Base-by-base conservation (phyloP, 495 filamentous ascomycete species). In the Aeminium ludgeri region DNA sequence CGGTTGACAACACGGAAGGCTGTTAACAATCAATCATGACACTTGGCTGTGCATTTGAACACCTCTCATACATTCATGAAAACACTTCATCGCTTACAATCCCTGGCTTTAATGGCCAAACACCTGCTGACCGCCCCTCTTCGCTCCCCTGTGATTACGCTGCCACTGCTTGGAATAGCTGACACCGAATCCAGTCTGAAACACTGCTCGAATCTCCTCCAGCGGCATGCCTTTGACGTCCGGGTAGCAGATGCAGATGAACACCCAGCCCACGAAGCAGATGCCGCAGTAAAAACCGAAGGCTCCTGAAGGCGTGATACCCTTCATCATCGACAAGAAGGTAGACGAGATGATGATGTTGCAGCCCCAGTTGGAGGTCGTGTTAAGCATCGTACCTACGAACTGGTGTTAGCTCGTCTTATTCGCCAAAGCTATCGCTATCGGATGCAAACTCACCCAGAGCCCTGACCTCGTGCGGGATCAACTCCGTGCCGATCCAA, bases 221-320 rank as follows among this genome's bases (percentile, higher is more conserved):
- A 49, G 43, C 15, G 46, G 41, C 46, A 49, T 38, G 19, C 42
- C 35, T 20, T 39, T 40, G 38, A 38, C 33, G 13, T 49, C 46
- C 3, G 46, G 43, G 25, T 49, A 49, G 42, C 41, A 49, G 36
- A 45, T 1, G 17, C 50, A 33, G 33, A 50, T 32, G 42, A 50
- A 45, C 20, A 53, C 13, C 36, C 41, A 36, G 34, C 30, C 27
- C 29, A 46, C 19, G 44, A 52, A 48, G 45, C 46, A 49, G 28
- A 49, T 44, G 12, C 34, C 42, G 23, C 20, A 32, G 31, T 49
- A 49, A 36, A 49, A 49, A 10, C 46, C 46, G 30, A 49, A 49
- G n/a, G 46, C 46, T 5, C 46, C 46, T 10, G 13, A 20, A 2
- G 46, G 43, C 10, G 46, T 49, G 12, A 38, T 32, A 6, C 36